A percentile compares a stretch with the other conserved stretches of the same genome.
Conservation (phyloP, 192 early-diverging fungal genomes). For the Entrophospora sp. region DNA sequence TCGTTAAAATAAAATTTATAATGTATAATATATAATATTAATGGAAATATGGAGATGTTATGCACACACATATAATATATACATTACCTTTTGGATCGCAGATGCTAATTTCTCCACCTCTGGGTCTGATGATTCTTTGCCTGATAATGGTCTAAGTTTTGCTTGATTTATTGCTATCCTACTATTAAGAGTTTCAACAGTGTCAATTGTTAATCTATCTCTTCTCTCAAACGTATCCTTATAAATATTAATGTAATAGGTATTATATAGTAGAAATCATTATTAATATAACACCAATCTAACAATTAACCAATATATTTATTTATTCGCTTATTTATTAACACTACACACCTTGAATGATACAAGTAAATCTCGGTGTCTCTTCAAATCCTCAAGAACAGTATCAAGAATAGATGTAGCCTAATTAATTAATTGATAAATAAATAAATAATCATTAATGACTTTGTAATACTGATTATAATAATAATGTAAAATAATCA, state of each 20-base stretch:
- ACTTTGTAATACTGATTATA: constrained; percentile 26
- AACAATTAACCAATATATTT: neutral
- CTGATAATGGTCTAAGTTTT: constrained; percentile 24
- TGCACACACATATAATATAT: neutral
- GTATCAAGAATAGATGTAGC: constrained; percentile 33
- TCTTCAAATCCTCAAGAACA: constrained; percentile 53
- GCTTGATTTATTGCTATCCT: constrained; percentile 41
- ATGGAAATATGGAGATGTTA: neutral
- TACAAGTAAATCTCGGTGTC: constrained; percentile 55
- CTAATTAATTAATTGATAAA: constrained; percentile 19
- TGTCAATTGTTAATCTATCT: constrained; percentile 37
- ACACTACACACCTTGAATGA: constrained; percentile 36
- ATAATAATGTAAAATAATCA: no score
- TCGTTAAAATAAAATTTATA: neutral
- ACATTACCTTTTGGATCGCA: constrained; percentile 31
- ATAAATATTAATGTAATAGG: neutral
- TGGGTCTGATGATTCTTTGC: constrained; percentile 14
- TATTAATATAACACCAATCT: neutral
- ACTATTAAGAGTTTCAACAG: constrained; percentile 42
- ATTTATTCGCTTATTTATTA: neutral
- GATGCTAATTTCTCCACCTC: constrained; percentile 30
- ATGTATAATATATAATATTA: neutral
- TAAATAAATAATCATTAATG: neutral
- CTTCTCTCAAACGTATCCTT: constrained; percentile 47
- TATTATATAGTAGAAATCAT: neutral